Evolutionary conservation across 176 grass and related monocot species (phyloP).

Genomic region (Bonia amplexicaulis): DNA sequence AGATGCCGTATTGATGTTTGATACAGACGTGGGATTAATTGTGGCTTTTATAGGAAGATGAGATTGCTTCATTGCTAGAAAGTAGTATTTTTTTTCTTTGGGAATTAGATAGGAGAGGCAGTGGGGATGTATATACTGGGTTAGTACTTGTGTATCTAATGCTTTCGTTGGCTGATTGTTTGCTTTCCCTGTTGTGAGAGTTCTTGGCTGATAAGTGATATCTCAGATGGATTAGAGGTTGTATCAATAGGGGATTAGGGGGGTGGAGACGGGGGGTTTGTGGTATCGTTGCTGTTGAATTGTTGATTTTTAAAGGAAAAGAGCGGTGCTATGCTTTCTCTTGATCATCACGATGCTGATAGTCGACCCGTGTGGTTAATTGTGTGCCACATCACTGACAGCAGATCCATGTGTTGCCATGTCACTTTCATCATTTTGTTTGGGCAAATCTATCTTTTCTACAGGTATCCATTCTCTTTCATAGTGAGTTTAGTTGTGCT

Average conservation of each 20-base stretch:
- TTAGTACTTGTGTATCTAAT: not conserved
- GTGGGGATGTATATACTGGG: not conserved
- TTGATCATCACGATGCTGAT: not conserved
- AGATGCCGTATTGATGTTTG: not conserved
- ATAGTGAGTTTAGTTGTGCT: not conserved
- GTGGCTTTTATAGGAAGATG: not conserved
- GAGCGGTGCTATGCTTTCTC: not conserved
- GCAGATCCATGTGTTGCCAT: not conserved
- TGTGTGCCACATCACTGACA: not conserved
- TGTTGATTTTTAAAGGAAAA: not conserved
- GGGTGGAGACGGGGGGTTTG: no score
- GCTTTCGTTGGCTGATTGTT: not conserved
- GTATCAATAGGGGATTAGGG: no score
- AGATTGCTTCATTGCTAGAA: not conserved
- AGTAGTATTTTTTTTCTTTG: not conserved
- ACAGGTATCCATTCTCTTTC: not conserved
- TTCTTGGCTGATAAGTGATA: not conserved
- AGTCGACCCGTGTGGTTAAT: not conserved
- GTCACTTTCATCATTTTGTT: not conserved
- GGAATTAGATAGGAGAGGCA: not conserved
- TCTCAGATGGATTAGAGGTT: not conserved
- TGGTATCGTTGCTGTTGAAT: not conserved
- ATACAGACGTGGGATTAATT: no score
- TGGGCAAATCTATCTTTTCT: not conserved
- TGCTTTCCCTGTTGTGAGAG: not conserved